Percentiles rank a stretch among this genome's conserved stretches.
These are phyloP conservation scores for Vanderwaltozyma verrucispora DNA, from an alignment of 805 yeast genomes.

Conservation along the genomic window DNA sequence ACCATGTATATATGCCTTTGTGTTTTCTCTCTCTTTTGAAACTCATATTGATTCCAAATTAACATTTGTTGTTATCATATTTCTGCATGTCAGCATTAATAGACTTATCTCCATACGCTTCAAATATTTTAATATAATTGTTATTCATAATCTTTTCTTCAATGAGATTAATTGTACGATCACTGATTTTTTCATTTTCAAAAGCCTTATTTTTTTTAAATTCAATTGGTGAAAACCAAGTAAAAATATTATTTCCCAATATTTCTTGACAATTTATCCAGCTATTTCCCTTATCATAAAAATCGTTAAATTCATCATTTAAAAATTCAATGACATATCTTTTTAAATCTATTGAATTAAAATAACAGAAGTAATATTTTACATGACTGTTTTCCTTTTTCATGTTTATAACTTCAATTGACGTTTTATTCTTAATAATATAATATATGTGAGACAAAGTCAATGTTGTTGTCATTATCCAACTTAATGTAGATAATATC, in stretches of 20 bases:
- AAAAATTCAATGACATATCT: constrained; percentile 37
- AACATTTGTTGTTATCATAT: too few species aligned
- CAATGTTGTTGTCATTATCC: constrained; percentile 36
- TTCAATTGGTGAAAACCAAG: constrained; percentile 27
- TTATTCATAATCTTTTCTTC: neutral
- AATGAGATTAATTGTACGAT: neutral
- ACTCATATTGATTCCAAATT: too few species aligned
- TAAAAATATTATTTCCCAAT: constrained; percentile 20
- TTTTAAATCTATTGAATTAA: constrained; percentile 23
- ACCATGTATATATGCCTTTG: too few species aligned
- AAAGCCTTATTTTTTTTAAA: constrained; percentile 2
- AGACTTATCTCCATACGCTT: neutral
- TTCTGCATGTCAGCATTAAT: too few species aligned
- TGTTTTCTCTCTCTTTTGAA: too few species aligned
- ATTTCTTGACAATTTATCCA: constrained; percentile 20
- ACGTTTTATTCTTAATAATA: constrained; percentile 39
- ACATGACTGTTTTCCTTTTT: constrained; percentile 6
- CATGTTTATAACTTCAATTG: constrained; percentile 46
- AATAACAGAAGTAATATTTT: constrained; percentile 20
- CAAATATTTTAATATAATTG: neutral
- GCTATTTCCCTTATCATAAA: constrained; percentile 17
- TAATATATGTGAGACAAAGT: constrained; percentile 35
- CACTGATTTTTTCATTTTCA: constrained; percentile 14
- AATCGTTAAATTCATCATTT: constrained; percentile 12
- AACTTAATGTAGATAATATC: constrained; percentile 35